A percentile compares a stretch with the other conserved stretches of the same genome.
phyloP scores from a whole-genome alignment of 768 basidiomycete genomes.

The Boletus fagicola region DNA sequence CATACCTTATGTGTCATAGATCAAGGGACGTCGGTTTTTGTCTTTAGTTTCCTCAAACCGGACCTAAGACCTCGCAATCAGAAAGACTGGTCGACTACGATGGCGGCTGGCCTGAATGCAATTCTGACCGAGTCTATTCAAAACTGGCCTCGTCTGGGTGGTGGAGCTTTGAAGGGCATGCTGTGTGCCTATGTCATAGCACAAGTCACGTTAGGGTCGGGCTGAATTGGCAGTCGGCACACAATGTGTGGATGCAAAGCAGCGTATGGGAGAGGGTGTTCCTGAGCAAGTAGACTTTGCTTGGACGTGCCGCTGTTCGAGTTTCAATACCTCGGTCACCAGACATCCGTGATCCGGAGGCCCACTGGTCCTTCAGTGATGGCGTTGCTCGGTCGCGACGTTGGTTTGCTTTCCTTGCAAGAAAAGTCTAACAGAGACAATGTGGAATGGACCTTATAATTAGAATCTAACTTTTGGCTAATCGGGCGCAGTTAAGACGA shows the following conservation, averaged over 20 bases:
- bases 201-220: slow-evolving; percentile 5
- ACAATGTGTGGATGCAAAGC: background rate
- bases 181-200: no score
- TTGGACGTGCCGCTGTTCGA: background rate
- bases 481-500: background rate
- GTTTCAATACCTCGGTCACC: background rate
- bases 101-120: background rate
- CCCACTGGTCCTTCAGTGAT: background rate
- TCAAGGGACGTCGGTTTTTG: background rate
- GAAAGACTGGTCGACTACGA: background rate
- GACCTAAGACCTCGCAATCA: background rate
- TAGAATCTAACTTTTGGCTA: background rate
- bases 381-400: slow-evolving; percentile 6
- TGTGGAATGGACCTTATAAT: background rate
- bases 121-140: background rate
- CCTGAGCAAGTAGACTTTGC: background rate
- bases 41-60: background rate
- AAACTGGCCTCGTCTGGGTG: background rate
- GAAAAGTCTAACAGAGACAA: background rate
- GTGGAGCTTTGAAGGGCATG: background rate
- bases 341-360: slow-evolving; percentile 12
- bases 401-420: background rate
- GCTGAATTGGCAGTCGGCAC: slow-evolving; percentile 16
- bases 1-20: background rate
- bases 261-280: slow-evolving; percentile 2